A percentile compares a stretch with the other conserved stretches of the same genome.
These are phyloP conservation scores for Hymenoscyphus albidus DNA, from an alignment of 2,329 filamentous ascomycete genomes.

Conservation along the genomic window DNA sequence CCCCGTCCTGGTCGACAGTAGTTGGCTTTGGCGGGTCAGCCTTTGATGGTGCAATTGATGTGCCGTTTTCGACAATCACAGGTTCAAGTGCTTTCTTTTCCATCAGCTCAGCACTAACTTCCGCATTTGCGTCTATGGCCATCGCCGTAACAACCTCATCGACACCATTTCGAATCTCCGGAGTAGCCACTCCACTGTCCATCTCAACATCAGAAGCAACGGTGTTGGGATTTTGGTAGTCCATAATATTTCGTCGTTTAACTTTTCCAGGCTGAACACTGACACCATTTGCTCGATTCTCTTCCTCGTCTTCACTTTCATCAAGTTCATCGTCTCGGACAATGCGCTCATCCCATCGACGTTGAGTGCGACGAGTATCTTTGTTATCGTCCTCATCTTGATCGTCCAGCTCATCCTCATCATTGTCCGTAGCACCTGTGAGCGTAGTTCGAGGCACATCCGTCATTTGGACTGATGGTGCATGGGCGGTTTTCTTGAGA, in stretches of 20 bases:
- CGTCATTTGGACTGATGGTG: slow-evolving; percentile 88
- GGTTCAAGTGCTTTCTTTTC: slow-evolving; percentile 30
- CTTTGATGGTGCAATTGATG: slow-evolving; percentile 32
- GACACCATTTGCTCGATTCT: slow-evolving; percentile 68
- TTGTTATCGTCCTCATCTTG: slow-evolving; percentile 83
- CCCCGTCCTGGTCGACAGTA: slow-evolving; percentile 32
- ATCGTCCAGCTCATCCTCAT: slow-evolving; percentile 62
- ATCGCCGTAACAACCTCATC: slow-evolving; percentile 29
- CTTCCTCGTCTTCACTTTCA: slow-evolving; percentile 86
- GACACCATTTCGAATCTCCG: slow-evolving; percentile 26
- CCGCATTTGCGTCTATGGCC: slow-evolving; percentile 31
- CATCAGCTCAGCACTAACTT: slow-evolving; percentile 32
- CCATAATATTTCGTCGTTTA: slow-evolving; percentile 56
- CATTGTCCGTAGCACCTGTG: slow-evolving; percentile 61
- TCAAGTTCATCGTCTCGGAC: slow-evolving; percentile 77
- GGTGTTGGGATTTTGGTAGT: slow-evolving; percentile 53
- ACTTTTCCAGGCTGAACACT: slow-evolving; percentile 44
- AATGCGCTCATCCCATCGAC: slow-evolving; percentile 75
- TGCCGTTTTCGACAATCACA: slow-evolving; percentile 23
- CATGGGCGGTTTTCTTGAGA: slow-evolving; percentile 77
- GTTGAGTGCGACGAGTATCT: slow-evolving; percentile 76
- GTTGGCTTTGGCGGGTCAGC: slow-evolving; percentile 28
- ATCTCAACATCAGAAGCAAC: slow-evolving; percentile 47
- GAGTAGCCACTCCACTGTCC: slow-evolving; percentile 47
- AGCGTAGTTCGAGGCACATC: slow-evolving; percentile 64